phyloP scores from a whole-genome alignment of 345 rosid genomes.

The Eucalyptus pauciflora region DNA sequence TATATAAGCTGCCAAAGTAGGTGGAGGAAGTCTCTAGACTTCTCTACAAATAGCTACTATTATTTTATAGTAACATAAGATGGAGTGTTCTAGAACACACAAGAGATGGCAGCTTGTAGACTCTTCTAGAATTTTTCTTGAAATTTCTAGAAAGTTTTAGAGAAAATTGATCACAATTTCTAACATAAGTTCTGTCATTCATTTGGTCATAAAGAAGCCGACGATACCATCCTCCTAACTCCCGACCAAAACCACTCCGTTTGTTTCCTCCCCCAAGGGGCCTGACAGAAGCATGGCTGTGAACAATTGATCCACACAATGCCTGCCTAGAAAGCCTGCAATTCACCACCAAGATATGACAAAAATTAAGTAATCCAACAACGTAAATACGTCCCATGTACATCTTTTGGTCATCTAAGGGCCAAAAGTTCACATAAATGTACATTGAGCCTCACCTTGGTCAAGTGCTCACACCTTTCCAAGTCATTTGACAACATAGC shows the following conservation, averaged over 20 bases:
- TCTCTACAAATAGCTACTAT: too few species aligned
- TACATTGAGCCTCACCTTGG: not conserved
- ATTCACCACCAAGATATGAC: not conserved
- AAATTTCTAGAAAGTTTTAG: too few species aligned
- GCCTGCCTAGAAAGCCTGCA: slow-evolving; percentile 72
- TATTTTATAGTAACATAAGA: too few species aligned
- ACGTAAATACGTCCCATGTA: too few species aligned
- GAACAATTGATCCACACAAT: slow-evolving; percentile 94
- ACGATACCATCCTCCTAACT: slow-evolving; percentile 78
- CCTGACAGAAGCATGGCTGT: slow-evolving; percentile 91
- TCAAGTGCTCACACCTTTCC: too few species aligned
- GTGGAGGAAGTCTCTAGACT: too few species aligned
- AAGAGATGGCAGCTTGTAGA: too few species aligned
- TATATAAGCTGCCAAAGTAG: too few species aligned
- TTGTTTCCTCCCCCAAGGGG: slow-evolving; percentile 98
- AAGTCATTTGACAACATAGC: too few species aligned
- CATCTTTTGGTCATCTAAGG: not conserved
- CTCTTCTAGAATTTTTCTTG: too few species aligned
- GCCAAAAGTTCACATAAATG: not conserved
- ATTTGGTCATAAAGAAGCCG: not conserved
- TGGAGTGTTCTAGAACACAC: too few species aligned
- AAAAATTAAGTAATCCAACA: not conserved
- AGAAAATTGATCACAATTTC: too few species aligned
- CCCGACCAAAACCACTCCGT: slow-evolving; percentile 97
- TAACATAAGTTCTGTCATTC: not conserved